A percentile compares a stretch with the other conserved stretches of the same genome.
Conservation (phyloP, 352 stramenopile genomes). For the Phytophthora multivora region DNA sequence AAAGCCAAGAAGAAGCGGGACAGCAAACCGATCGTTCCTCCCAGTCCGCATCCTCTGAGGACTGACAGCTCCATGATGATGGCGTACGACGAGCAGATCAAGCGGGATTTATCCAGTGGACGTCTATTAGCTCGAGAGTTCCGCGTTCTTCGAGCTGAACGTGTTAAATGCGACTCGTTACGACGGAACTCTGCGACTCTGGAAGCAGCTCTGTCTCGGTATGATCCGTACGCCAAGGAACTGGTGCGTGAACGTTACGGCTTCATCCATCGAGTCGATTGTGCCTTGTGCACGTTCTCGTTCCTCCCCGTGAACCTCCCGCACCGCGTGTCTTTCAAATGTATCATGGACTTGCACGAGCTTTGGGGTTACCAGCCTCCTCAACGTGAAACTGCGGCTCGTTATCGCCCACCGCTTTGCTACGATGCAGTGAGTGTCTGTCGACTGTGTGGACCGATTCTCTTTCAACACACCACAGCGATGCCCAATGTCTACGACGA, state of each 20-base stretch:
- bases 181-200: constrained; percentile 19
- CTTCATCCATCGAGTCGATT: constrained; percentile 63
- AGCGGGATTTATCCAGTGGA: constrained; percentile 46
- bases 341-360: constrained; percentile 76
- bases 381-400: constrained; percentile 45
- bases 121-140: constrained; percentile 60
- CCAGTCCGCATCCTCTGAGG: constrained; percentile 6
- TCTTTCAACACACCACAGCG: constrained; percentile 55
- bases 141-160: constrained; percentile 52
- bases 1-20: constrained; percentile 36
- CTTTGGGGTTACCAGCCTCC: constrained; percentile 60
- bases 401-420: constrained; percentile 66
- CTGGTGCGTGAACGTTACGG: constrained; percentile 66
- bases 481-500: constrained; percentile 22
- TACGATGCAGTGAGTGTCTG: constrained; percentile 78
- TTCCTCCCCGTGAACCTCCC: constrained; percentile 67
- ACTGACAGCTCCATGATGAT: constrained; percentile 49
- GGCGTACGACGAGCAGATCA: constrained; percentile 46
- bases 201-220: constrained; percentile 28
- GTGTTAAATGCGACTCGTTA: constrained; percentile 29
- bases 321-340: constrained; percentile 76
- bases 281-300: constrained; percentile 61
- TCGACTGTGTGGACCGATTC: constrained; percentile 75
- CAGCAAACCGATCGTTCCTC: constrained; percentile 12
- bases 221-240: constrained; percentile 55